Evolutionary conservation across 2,329 filamentous ascomycete genomes (phyloP).

Genomic region (Fusarium sp.): DNA sequence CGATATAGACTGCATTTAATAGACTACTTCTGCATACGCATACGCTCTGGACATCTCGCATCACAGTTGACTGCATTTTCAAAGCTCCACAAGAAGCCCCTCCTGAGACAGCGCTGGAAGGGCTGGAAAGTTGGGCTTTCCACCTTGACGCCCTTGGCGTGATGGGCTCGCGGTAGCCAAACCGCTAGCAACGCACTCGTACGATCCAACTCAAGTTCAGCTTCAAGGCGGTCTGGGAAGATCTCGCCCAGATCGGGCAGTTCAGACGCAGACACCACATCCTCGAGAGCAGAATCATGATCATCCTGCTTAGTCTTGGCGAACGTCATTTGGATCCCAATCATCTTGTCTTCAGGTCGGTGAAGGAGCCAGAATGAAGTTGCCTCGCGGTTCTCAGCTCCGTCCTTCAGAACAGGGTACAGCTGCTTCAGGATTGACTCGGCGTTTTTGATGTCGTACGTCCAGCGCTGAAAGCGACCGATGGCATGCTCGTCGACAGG

Average conservation of each 20-base stretch:
- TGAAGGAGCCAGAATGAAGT: constrained; percentile 36
- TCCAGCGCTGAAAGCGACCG: constrained; percentile 37
- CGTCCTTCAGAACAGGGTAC: constrained; percentile 34
- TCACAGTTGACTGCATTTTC: neutral
- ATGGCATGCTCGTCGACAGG: constrained; percentile 19
- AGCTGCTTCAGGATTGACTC: constrained; percentile 28
- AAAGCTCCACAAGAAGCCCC: neutral
- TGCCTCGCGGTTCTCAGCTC: constrained; percentile 24
- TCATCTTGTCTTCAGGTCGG: constrained; percentile 23
- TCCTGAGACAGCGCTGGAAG: neutral
- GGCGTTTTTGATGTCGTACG: constrained; percentile 17
- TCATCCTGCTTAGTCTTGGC: neutral
- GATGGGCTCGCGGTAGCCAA: constrained; percentile 23
- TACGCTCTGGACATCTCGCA: neutral
- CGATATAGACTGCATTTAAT: neutral
- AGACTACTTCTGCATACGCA: neutral
- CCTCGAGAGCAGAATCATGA: neutral
- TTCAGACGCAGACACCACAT: neutral
- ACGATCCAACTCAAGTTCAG: constrained; percentile 12
- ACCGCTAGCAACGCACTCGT: constrained; percentile 25
- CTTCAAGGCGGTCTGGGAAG: constrained; percentile 23
- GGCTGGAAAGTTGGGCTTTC: constrained; percentile 19
- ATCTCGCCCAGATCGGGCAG: constrained; percentile 5
- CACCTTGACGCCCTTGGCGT: constrained; percentile 17
- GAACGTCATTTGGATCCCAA: constrained; percentile 32